phyloP scores from a whole-genome alignment of 306 rosid species.

The Alnus glutinosa region DNA sequence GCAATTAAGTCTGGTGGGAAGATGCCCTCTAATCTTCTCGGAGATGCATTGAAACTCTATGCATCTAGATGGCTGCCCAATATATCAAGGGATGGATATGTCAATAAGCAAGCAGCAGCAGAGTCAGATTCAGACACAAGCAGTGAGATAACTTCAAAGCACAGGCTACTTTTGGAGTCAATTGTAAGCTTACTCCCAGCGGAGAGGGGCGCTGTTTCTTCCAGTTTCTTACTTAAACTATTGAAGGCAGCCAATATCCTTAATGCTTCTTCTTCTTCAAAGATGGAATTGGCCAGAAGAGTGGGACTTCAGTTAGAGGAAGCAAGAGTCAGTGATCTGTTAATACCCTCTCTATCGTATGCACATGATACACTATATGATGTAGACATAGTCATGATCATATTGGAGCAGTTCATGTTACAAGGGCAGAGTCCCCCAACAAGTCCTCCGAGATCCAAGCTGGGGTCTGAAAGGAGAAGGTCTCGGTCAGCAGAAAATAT shows the following conservation, averaged over 20 bases:
- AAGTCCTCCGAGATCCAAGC: slow-evolving; percentile 78
- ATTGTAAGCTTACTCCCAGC: slow-evolving; percentile 84
- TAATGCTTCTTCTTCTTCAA: slow-evolving; percentile 75
- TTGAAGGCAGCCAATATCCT: slow-evolving; percentile 88
- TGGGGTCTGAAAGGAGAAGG: slow-evolving; percentile 70
- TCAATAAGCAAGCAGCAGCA: slow-evolving; percentile 35
- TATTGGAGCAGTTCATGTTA: slow-evolving; percentile 74
- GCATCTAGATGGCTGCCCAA: slow-evolving; percentile 84
- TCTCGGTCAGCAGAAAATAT: slow-evolving; percentile 94
- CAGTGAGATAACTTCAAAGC: slow-evolving; percentile 62
- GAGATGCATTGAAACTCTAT: slow-evolving; percentile 87
- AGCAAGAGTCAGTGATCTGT: slow-evolving; percentile 70
- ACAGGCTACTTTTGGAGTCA: slow-evolving; percentile 78
- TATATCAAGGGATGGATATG: slow-evolving; percentile 48
- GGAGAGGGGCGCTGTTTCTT: slow-evolving; percentile 87
- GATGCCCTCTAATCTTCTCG: slow-evolving; percentile 65
- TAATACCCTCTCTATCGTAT: slow-evolving; percentile 67
- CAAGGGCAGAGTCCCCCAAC: slow-evolving; percentile 94
- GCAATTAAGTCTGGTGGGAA: slow-evolving; percentile 80
- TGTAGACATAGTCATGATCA: slow-evolving; percentile 72
- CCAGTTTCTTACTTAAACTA: slow-evolving; percentile 79
- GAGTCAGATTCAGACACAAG: slow-evolving; percentile 58
- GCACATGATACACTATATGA: slow-evolving; percentile 55
- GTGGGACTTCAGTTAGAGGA: slow-evolving; percentile 86
- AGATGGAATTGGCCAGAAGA: slow-evolving; percentile 79